Evolutionary conservation across 2,329 filamentous ascomycete species (phyloP).

Genomic region (Aureobasidium musti): DNA sequence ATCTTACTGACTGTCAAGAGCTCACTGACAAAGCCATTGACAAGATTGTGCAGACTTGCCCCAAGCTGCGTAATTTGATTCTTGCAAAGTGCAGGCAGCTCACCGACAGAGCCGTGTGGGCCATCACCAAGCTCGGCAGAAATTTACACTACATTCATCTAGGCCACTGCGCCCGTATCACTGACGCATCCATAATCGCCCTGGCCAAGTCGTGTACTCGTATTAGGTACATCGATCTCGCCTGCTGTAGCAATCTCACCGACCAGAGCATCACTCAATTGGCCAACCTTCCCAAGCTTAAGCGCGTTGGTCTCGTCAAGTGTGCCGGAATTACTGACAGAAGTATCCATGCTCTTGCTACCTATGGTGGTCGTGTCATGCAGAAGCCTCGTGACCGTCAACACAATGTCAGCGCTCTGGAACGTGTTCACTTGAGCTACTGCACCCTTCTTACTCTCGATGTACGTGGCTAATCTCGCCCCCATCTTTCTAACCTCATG

Average conservation of each 20-base stretch:
- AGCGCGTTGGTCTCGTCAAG: slow-evolving; percentile 93
- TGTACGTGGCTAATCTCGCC: slow-evolving; percentile 55
- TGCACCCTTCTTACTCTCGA: slow-evolving; percentile 80
- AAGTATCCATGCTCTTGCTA: slow-evolving; percentile 82
- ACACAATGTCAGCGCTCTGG: slow-evolving; percentile 67
- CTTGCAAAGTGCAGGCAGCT: slow-evolving; percentile 92
- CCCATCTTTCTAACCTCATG: no score
- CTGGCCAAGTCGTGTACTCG: slow-evolving; percentile 85
- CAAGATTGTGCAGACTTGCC: slow-evolving; percentile 82
- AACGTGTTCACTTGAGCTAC: slow-evolving; percentile 95
- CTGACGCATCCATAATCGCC: slow-evolving; percentile 81
- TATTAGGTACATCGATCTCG: slow-evolving; percentile 95
- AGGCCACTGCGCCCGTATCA: slow-evolving; percentile 89
- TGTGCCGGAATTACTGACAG: slow-evolving; percentile 86
- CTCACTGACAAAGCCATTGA: slow-evolving; percentile 85
- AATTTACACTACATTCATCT: slow-evolving; percentile 96
- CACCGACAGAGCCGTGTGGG: slow-evolving; percentile 82
- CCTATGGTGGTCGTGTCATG: slow-evolving; percentile 42
- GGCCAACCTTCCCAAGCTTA: slow-evolving; percentile 85
- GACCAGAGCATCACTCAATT: slow-evolving; percentile 83
- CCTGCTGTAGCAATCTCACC: slow-evolving; percentile 88
- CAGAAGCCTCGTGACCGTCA: slow-evolving; percentile 26
- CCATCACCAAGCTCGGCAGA: slow-evolving; percentile 87
- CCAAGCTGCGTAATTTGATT: slow-evolving; percentile 86
- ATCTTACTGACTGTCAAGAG: slow-evolving; percentile 83